A percentile compares a stretch with the other conserved stretches of the same genome.
Conservation (phyloP, 2,329 filamentous ascomycete species). For the Didymosphaeria variabile region DNA sequence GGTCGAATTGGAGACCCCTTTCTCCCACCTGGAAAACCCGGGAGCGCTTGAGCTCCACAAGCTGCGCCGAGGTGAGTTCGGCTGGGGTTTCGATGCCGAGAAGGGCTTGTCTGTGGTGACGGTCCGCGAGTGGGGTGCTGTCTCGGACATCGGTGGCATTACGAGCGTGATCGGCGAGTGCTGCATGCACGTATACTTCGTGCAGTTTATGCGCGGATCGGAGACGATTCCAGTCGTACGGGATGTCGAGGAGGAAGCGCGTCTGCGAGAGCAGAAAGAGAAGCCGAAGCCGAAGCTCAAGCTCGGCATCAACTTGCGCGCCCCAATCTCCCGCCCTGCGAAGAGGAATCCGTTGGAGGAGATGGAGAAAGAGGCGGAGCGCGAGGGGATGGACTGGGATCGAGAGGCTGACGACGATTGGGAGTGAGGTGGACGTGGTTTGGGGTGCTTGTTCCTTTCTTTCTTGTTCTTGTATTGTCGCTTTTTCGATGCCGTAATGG, state of each 20-base stretch:
- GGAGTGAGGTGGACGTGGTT: background rate
- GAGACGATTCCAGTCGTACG: background rate
- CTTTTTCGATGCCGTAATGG: background rate
- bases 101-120: background rate
- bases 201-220: background rate
- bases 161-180: background rate
- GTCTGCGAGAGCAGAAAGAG: background rate
- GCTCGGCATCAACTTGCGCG: background rate
- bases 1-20: background rate
- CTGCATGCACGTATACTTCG: background rate
- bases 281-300: background rate
- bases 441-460: background rate
- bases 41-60: background rate
- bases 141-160: background rate
- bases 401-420: background rate
- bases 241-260: background rate
- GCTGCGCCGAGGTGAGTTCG: background rate
- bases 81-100: background rate
- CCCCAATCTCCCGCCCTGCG: background rate
- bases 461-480: background rate
- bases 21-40: background rate
- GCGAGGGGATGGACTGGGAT: background rate
- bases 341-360: background rate
- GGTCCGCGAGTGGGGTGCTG: background rate
- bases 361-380: background rate